Conservation (phyloP, 441 rosid genomes). For the Melastoma candidum region DNA sequence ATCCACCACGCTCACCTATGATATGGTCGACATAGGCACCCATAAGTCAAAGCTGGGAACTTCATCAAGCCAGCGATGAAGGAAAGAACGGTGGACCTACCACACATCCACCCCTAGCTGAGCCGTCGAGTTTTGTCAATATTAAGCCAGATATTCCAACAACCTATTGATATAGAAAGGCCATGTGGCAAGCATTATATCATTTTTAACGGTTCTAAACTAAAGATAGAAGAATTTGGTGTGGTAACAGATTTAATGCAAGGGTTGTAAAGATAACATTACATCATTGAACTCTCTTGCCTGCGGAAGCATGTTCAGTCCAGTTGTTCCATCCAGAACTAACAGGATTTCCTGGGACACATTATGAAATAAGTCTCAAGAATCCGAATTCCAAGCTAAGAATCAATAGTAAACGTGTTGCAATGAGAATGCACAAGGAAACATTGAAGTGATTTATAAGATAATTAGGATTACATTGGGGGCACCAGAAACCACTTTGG, state of each 20-base stretch:
- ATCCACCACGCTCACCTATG: conserved; percentile 90
- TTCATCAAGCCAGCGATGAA: background rate
- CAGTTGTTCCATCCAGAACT: conserved; percentile 89
- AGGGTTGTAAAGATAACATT: conserved; percentile 12
- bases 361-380: conserved; percentile 9
- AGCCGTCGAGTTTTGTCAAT: conserved; percentile 90
- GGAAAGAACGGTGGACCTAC: conserved; percentile 22
- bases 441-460: conserved; percentile 15
- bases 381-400: conserved; percentile 1
- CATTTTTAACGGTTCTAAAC: background rate
- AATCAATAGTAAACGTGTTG: conserved; percentile 9
- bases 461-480: conserved; percentile 43
- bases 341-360: conserved; percentile 69
- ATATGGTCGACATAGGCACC: background rate
- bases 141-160: conserved; percentile 87
- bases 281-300: conserved; percentile 90
- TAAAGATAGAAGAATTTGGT: background rate
- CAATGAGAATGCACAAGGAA: conserved; percentile 3
- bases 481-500: conserved; percentile 67
- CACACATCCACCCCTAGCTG: conserved; percentile 99
- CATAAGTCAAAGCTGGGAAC: background rate
- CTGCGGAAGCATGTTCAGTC: conserved; percentile 93
- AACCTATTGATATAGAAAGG: conserved; percentile 29
- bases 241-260: background rate
- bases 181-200: conserved; percentile 4